These are phyloP conservation scores for Verbascum thapsus DNA, from an alignment of 257 asterid genomes.

Conservation along the genomic window DNA sequence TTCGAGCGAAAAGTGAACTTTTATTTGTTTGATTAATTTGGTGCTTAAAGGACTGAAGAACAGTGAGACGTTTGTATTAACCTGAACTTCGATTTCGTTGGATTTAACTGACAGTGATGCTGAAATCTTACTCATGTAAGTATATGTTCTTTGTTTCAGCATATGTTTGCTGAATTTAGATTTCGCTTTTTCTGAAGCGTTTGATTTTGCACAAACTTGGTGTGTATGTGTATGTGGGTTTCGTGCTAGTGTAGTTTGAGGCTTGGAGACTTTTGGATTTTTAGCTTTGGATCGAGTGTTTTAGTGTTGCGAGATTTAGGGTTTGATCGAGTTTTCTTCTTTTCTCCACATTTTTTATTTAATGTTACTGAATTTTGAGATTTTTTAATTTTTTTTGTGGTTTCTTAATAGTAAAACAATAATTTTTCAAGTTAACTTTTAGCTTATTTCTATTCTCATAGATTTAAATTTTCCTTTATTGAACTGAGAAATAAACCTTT, in stretches of 20 bases:
- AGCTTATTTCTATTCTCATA: neutral
- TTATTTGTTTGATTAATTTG: neutral
- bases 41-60: slow-evolving; percentile 18
- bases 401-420: neutral
- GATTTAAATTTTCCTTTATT: slow-evolving; percentile 17
- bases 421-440: slow-evolving; percentile 1
- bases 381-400: neutral
- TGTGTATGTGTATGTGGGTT: slow-evolving; percentile 19
- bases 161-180: slow-evolving; percentile 23
- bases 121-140: slow-evolving; percentile 37
- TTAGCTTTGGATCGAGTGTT: slow-evolving; percentile 34
- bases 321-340: slow-evolving; percentile 29
- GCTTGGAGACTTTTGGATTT: slow-evolving; percentile 30
- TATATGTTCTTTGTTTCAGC: slow-evolving; percentile 12
- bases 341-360: slow-evolving; percentile 7
- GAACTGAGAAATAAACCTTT: neutral
- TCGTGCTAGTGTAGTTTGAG: slow-evolving; percentile 22
- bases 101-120: slow-evolving; percentile 34
- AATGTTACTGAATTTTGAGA: neutral
- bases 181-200: neutral
- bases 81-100: slow-evolving; percentile 35
- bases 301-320: slow-evolving; percentile 26
- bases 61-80: slow-evolving; percentile 4
- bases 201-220: slow-evolving; percentile 7
- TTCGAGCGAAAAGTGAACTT: slow-evolving; percentile 20